Conservation (phyloP, 768 basidiomycete species). For the Candolleomyces aberdarensis region DNA sequence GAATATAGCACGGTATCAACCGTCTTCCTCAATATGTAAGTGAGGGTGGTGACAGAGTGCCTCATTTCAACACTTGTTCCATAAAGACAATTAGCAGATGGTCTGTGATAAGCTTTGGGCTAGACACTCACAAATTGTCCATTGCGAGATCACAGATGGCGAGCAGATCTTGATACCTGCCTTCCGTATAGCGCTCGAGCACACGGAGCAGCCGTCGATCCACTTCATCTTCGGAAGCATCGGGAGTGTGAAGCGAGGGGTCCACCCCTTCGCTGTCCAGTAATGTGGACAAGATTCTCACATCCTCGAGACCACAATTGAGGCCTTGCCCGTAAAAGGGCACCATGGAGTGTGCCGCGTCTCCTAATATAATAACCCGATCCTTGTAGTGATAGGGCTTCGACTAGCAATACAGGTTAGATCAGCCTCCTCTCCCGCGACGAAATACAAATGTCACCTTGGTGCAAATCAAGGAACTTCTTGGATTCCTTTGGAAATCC, state of each 20-base stretch:
- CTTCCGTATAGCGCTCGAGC: conserved; percentile 75
- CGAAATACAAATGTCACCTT: conserved; percentile 57
- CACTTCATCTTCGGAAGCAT: conserved; percentile 31
- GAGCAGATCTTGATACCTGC: conserved; percentile 81
- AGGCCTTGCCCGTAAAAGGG: conserved; percentile 97
- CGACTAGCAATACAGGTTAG: conserved; percentile 45
- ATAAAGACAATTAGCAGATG: conserved; percentile 14
- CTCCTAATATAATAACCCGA: conserved; percentile 84
- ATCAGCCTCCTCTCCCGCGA: conserved; percentile 17
- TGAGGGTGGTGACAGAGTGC: conserved; percentile 80
- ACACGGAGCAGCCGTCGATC: conserved; percentile 64
- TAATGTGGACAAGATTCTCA: conserved; percentile 78
- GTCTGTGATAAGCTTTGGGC: conserved; percentile 15
- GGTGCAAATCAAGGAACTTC: conserved; percentile 87
- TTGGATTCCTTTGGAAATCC: conserved; percentile 81
- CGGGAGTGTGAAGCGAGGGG: conserved; percentile 30
- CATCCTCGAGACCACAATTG: conserved; percentile 97
- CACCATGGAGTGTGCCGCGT: conserved; percentile 98
- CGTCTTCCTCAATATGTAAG: conserved; percentile 75
- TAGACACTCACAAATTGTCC: conserved; percentile 86
- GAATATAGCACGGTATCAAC: conserved; percentile 74
- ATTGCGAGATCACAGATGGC: conserved; percentile 93
- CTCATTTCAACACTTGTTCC: conserved; percentile 84
- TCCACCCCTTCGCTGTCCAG: conserved; percentile 70
- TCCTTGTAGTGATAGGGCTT: conserved; percentile 90